Evolutionary conservation across 768 basidiomycete species (phyloP).

Genomic region (Thelephora aurantiotincta): DNA sequence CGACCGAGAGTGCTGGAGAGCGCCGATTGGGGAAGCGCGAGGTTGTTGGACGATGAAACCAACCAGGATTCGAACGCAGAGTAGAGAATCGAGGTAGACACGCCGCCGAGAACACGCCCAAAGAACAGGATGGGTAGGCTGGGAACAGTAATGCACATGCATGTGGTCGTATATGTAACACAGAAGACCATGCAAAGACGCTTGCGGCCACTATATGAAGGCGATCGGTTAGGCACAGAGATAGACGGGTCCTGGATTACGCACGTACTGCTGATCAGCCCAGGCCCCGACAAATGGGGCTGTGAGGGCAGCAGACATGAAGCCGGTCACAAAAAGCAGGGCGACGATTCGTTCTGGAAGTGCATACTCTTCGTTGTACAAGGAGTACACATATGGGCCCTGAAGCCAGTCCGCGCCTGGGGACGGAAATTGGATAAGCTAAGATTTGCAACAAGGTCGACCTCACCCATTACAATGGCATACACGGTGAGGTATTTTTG

Average conservation of each 20-base stretch:
- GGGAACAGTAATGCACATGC: conserved; percentile 42
- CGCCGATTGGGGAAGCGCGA: conserved; percentile 37
- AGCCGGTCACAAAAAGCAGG: conserved; percentile 65
- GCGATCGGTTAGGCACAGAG: neutral
- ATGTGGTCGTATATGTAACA: conserved; percentile 45
- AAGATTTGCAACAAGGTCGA: conserved; percentile 3
- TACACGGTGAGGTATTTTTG: conserved; percentile 53
- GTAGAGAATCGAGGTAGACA: conserved; percentile 65
- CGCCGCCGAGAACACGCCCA: conserved; percentile 53
- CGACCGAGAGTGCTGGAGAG: conserved; percentile 60
- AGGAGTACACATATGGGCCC: conserved; percentile 66
- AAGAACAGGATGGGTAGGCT: conserved; percentile 43
- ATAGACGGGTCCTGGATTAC: neutral
- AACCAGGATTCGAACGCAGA: conserved; percentile 72
- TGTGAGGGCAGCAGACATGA: conserved; percentile 51
- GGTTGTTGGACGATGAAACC: conserved; percentile 40
- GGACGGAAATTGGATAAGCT: neutral
- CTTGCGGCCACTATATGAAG: conserved; percentile 40
- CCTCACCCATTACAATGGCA: conserved; percentile 59
- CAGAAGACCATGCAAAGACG: conserved; percentile 61
- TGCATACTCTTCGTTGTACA: conserved; percentile 55
- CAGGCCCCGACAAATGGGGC: conserved; percentile 63
- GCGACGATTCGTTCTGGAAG: conserved; percentile 54
- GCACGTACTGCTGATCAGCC: conserved; percentile 61
- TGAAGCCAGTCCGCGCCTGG: conserved; percentile 69